Conservation (phyloP, 2,329 filamentous ascomycete genomes). For the Fonsecaea multimorphosa region DNA sequence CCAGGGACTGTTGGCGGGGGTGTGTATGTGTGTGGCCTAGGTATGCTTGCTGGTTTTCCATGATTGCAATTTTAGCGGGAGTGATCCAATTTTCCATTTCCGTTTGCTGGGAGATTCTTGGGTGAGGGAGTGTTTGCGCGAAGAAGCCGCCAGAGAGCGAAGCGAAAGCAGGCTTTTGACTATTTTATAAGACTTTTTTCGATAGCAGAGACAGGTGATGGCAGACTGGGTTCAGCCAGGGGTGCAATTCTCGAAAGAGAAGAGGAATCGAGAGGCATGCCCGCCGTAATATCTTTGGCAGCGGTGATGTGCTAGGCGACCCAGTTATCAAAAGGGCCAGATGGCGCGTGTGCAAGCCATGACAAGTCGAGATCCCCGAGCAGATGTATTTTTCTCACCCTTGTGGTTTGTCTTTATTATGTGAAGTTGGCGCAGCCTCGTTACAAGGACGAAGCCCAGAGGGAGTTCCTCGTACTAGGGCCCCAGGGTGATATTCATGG, state of each 20-base stretch:
- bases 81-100: constrained; percentile 14
- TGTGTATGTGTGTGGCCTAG: background rate
- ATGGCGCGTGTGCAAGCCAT: background rate
- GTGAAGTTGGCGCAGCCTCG: background rate
- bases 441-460: background rate
- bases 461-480: too few species aligned
- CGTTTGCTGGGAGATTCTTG: background rate
- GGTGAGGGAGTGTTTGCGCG: background rate
- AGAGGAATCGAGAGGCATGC: background rate
- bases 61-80: constrained; percentile 36
- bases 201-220: background rate
- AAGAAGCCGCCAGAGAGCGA: background rate
- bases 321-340: background rate
- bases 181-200: background rate
- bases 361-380: background rate
- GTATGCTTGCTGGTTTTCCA: constrained; percentile 20
- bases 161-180: background rate
- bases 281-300: background rate
- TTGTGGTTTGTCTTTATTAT: background rate
- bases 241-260: background rate
- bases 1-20: background rate
- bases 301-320: background rate
- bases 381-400: background rate
- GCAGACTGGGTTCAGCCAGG: background rate
- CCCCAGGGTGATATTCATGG: background rate